phyloP scores from a whole-genome alignment of 805 yeast species.

The Lipomyces lipofer region DNA sequence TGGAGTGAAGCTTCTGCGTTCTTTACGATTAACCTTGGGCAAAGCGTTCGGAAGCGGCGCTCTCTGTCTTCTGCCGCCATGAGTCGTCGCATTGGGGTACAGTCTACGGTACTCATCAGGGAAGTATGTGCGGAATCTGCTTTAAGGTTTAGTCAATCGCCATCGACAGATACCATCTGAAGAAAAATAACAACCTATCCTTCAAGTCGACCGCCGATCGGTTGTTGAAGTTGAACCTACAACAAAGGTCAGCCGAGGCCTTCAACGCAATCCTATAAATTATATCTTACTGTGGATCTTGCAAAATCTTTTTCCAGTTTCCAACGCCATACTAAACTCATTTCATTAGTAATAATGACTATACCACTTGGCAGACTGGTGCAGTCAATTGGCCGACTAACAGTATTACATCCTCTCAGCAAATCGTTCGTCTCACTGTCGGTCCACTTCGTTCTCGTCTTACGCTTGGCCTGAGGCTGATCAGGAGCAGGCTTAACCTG shows the following conservation, averaged over 20 bases:
- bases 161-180: not conserved
- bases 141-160: not conserved
- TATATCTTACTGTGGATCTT: slow-evolving; percentile 38
- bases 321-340: slow-evolving; percentile 39
- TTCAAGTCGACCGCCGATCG: slow-evolving; percentile 50
- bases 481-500: slow-evolving; percentile 1
- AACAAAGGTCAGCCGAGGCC: not conserved
- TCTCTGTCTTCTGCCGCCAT: slow-evolving; percentile 37
- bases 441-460: slow-evolving; percentile 42
- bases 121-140: slow-evolving; percentile 46
- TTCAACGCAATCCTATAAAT: not conserved
- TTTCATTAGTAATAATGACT: not conserved
- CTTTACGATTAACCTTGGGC: slow-evolving; percentile 47
- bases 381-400: slow-evolving; percentile 1
- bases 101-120: slow-evolving; percentile 48
- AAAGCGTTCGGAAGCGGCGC: slow-evolving; percentile 34
- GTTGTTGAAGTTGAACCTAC: slow-evolving; percentile 42
- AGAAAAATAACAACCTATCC: slow-evolving; percentile 34
- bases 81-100: slow-evolving; percentile 49
- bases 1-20: slow-evolving; percentile 45
- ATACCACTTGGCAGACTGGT: not conserved
- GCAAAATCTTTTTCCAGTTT: slow-evolving; percentile 49
- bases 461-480: slow-evolving; percentile 23
- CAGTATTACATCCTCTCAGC: slow-evolving; percentile 46
- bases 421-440: slow-evolving; percentile 46